A percentile compares a stretch with the other conserved stretches of the same genome.
Conservation (phyloP, 805 yeast species). For the Deakozyma indianensis region DNA sequence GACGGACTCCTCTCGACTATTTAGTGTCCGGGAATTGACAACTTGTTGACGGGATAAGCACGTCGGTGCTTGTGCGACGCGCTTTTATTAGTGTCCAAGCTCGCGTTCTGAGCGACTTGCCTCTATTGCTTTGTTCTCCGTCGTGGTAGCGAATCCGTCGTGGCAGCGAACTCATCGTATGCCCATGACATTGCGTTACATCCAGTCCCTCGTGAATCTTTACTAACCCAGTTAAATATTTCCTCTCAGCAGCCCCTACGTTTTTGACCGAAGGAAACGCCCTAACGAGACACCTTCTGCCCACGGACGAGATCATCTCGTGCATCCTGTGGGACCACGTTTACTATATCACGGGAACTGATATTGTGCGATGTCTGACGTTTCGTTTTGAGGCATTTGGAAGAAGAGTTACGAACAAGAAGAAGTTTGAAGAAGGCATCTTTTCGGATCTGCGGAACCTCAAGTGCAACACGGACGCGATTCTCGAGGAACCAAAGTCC, state of each 20-base stretch:
- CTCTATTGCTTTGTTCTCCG: not conserved
- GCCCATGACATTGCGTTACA: not conserved
- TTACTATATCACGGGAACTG: slow-evolving; percentile 89
- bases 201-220: not conserved
- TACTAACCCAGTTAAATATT: slow-evolving; percentile 40
- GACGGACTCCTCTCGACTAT: no score
- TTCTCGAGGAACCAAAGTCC: slow-evolving; percentile 76
- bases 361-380: slow-evolving; percentile 82
- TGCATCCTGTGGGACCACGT: slow-evolving; percentile 88
- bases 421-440: slow-evolving; percentile 93
- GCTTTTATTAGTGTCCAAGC: no score
- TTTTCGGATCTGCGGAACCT: slow-evolving; percentile 80
- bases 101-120: no score
- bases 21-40: no score
- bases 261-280: slow-evolving; percentile 44
- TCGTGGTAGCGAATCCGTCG: not conserved
- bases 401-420: slow-evolving; percentile 65
- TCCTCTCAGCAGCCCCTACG: slow-evolving; percentile 86
- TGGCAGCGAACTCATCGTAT: no score
- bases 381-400: slow-evolving; percentile 87
- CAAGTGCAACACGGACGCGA: slow-evolving; percentile 70
- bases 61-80: no score
- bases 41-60: no score
- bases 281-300: slow-evolving; percentile 35
- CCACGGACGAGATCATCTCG: slow-evolving; percentile 84